These are phyloP conservation scores for Beauveria pseudobassiana DNA, from an alignment of 2,329 filamentous ascomycete species.

Conservation along the genomic window DNA sequence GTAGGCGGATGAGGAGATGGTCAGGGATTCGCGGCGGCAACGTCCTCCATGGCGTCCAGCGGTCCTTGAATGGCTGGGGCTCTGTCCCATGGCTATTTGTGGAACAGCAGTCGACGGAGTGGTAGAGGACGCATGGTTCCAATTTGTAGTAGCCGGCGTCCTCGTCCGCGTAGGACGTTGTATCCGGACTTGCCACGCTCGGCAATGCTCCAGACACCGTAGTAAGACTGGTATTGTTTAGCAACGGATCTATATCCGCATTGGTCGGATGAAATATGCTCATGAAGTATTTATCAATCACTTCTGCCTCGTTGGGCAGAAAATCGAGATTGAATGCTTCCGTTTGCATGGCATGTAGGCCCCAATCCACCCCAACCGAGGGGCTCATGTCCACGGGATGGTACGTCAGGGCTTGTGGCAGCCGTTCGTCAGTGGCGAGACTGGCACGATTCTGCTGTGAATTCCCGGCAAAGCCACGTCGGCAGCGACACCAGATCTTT, in stretches of 20 bases:
- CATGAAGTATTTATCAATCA: constrained; percentile 12
- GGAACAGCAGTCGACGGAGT: not conserved
- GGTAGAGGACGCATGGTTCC: not conserved
- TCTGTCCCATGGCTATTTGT: not conserved
- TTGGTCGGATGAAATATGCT: not conserved
- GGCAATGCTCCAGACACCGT: not conserved
- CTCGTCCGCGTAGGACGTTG: not conserved
- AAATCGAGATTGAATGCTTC: constrained; percentile 3
- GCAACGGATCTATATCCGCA: not conserved
- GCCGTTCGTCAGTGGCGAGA: too few species aligned
- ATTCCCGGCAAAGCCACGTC: too few species aligned
- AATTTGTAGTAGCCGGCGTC: not conserved
- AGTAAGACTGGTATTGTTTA: not conserved
- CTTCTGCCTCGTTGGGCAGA: constrained; percentile 12
- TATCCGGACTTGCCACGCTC: too few species aligned
- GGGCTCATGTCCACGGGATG: too few species aligned
- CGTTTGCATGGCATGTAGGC: not conserved
- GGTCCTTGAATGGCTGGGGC: not conserved
- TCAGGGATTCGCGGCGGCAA: constrained; percentile 13
- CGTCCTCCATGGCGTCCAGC: constrained; percentile 9
- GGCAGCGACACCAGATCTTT: too few species aligned
- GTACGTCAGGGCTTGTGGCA: too few species aligned
- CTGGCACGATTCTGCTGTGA: too few species aligned
- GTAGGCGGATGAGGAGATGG: constrained; percentile 12
- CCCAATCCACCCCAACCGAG: not conserved